phyloP scores from a whole-genome alignment of 2,329 filamentous ascomycete genomes.

The Nakataea oryzae region DNA sequence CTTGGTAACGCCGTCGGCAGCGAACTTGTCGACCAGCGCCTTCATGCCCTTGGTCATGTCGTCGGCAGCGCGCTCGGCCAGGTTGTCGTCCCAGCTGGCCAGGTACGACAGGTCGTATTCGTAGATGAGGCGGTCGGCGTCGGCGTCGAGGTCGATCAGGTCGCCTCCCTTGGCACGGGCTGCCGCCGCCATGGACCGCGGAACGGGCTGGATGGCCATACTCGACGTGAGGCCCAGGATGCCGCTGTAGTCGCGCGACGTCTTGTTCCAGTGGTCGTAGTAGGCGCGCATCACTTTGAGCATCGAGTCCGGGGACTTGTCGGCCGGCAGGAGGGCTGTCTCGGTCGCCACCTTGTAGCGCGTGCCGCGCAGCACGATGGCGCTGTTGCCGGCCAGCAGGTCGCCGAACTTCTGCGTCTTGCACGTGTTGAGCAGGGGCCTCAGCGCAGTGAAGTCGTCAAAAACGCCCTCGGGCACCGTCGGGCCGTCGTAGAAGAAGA shows the following conservation, averaged over 20 bases:
- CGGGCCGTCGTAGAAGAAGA: slow-evolving; percentile 52
- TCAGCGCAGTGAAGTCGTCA: slow-evolving; percentile 40
- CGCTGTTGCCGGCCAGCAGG: slow-evolving; percentile 14
- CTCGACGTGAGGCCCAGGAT: slow-evolving; percentile 11
- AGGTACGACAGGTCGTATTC: slow-evolving; percentile 3
- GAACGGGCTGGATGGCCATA: slow-evolving; percentile 25
- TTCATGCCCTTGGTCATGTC: neutral
- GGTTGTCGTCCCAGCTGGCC: neutral
- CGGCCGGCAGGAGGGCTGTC: slow-evolving; percentile 5
- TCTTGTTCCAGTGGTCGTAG: slow-evolving; percentile 25
- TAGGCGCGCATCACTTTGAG: slow-evolving; percentile 15
- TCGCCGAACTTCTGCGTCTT: slow-evolving; percentile 14
- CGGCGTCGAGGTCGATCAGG: slow-evolving; percentile 24
- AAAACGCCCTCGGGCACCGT: slow-evolving; percentile 42
- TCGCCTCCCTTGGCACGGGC: slow-evolving; percentile 25
- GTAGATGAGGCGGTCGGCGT: slow-evolving; percentile 4
- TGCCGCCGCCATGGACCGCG: slow-evolving; percentile 21
- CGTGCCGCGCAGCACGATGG: slow-evolving; percentile 1
- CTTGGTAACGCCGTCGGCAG: neutral
- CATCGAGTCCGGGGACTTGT: slow-evolving; percentile 3
- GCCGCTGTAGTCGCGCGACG: slow-evolving; percentile 16
- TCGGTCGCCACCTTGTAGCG: slow-evolving; percentile 7
- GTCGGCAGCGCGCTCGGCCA: neutral
- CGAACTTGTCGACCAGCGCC: slow-evolving; percentile 1
- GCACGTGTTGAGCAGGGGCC: slow-evolving; percentile 25